Base-by-base conservation (phyloP, 139 green algal species). In the Zygnema cylindricum region DNA sequence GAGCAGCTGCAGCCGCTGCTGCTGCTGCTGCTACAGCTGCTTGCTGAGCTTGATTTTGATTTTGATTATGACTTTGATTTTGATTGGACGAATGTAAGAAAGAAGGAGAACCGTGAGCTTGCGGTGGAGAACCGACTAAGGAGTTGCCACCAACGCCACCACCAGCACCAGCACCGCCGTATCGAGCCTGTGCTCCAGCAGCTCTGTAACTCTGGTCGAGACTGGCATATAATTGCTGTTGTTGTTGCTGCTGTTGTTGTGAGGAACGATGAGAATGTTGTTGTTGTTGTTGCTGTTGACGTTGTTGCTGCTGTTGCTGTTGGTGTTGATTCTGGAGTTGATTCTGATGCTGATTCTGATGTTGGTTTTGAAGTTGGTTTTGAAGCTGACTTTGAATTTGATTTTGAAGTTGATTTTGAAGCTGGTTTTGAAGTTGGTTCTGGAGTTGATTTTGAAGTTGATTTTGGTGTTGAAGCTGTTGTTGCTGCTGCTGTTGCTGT, bases 291-390 rank as follows among this genome's bases (percentile, higher is more conserved):
- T 86, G 78, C n/a, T 86, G 78, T 41, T 86, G 78, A 30, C 77
- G 78, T 39, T 63, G 39, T 77, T 86, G 78, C 54, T 73, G 84
- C 84, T 73, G 84, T 21, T 86, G 84, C 84, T 89, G 84, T 69
- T 81, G 84, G 39, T 90, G 63, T 32, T 89, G 85, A 11, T 90
- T 77, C 1, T 90, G 85, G 3, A 89, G 85, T 1, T 90, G 85
- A 2, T 90, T 77, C 21, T 90, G 85, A 33, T 90, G 82, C 39
- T 88, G 82, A 38, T 88, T 69, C 39, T 89, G 84, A 33, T 38
- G 84, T 73, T 89, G 84, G 16, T 89, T 77, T 21, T 89, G 85
- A 7, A 86, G 83, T 2, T 76, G 83, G 43, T 89, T 23, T 30
- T 89, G 11, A 23, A 2, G 73, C 2, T 77, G 83, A 30, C 39